phyloP scores from a whole-genome alignment of 2,329 filamentous ascomycete genomes.

The Juglanconis oblonga region DNA sequence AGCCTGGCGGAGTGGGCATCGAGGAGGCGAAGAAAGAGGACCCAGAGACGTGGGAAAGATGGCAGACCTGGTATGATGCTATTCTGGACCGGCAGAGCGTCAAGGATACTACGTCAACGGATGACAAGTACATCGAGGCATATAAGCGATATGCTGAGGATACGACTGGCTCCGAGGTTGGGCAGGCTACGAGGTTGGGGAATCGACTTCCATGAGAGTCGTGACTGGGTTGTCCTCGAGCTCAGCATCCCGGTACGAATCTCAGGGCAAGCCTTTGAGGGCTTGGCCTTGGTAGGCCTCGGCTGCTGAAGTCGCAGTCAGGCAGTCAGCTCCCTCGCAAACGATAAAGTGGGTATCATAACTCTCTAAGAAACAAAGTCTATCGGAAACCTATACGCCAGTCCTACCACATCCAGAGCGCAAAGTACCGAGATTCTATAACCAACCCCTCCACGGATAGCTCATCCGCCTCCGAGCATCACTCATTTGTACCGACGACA shows the following conservation, averaged over 20 bases:
- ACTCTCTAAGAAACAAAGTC: not conserved
- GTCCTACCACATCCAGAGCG: not conserved
- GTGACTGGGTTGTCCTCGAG: not conserved
- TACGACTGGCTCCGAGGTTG: slow-evolving; percentile 59
- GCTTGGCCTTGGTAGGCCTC: not conserved
- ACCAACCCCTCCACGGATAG: not conserved
- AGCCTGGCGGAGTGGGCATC: slow-evolving; percentile 51
- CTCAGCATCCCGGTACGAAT: too few species aligned
- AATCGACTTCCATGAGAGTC: slow-evolving; percentile 55
- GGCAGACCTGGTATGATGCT: slow-evolving; percentile 62
- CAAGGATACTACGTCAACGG: slow-evolving; percentile 64
- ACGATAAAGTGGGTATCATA: not conserved
- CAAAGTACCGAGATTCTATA: not conserved
- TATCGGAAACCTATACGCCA: not conserved
- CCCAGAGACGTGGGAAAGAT: slow-evolving; percentile 60
- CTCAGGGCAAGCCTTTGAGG: too few species aligned
- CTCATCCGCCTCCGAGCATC: not conserved
- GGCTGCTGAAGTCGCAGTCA: too few species aligned
- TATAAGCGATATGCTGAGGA: slow-evolving; percentile 68
- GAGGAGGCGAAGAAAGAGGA: slow-evolving; percentile 45
- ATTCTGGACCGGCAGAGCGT: slow-evolving; percentile 60
- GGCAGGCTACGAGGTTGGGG: slow-evolving; percentile 61
- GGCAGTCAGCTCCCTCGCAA: too few species aligned
- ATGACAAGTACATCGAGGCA: slow-evolving; percentile 63
- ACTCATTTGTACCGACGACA: not conserved